Evolutionary conservation across 768 basidiomycete genomes (phyloP).

Genomic region (Sporobolomyces pararoseus): DNA sequence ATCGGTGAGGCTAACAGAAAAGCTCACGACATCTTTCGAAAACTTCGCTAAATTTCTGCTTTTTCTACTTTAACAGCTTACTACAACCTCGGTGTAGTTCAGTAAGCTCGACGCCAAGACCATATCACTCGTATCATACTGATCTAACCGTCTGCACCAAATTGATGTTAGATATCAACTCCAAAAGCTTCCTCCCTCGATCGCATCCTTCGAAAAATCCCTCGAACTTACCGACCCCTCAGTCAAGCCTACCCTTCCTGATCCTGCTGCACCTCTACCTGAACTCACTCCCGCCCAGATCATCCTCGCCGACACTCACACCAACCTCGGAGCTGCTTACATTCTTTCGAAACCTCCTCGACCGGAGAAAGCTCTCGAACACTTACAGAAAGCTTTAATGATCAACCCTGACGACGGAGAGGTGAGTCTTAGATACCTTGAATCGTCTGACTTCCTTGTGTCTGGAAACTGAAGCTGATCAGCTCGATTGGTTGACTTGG

Average conservation of each 20-base stretch:
- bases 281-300: constrained; percentile 30
- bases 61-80: constrained; percentile 8
- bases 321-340: constrained; percentile 51
- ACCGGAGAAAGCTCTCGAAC: constrained; percentile 50
- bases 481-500: too few relatives aligned
- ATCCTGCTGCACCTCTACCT: constrained; percentile 19
- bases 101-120: constrained; percentile 10
- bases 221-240: constrained; percentile 8
- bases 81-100: constrained; percentile 44
- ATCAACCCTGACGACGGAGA: constrained; percentile 42
- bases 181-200: constrained; percentile 23
- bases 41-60: neutral
- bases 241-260: constrained; percentile 23
- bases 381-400: constrained; percentile 46
- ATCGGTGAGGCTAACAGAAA: constrained; percentile 23
- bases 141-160: neutral
- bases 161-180: constrained; percentile 21
- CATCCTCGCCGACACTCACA: constrained; percentile 49
- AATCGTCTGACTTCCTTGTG: too few relatives aligned
- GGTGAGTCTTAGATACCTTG: neutral
- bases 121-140: too few relatives aligned
- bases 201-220: constrained; percentile 30
- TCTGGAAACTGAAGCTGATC: too few relatives aligned
- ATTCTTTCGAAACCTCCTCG: constrained; percentile 49
- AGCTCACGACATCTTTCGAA: neutral